Evolutionary conservation across 306 rosid species (phyloP).

Genomic region (Morella rubra): DNA sequence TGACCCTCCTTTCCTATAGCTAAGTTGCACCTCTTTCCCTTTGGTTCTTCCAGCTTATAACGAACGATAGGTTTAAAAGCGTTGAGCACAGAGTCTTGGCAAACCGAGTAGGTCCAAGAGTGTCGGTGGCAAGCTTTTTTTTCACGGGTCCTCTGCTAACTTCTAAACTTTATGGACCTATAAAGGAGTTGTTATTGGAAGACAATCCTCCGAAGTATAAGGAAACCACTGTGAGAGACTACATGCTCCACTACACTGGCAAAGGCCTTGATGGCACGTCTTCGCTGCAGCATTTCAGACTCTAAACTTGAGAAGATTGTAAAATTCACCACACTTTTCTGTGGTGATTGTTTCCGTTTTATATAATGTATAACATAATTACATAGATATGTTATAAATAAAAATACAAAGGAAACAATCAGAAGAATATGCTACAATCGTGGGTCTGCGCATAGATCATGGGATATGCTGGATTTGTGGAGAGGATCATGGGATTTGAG

Average conservation of each 20-base stretch:
- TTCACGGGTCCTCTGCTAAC: background rate
- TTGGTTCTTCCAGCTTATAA: slow-evolving; percentile 24
- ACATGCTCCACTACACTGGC: background rate
- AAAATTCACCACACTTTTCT: too few relatives aligned
- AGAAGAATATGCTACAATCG: too few relatives aligned
- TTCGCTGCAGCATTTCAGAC: slow-evolving; percentile 24
- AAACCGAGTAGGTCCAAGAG: slow-evolving; percentile 36
- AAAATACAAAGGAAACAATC: too few relatives aligned
- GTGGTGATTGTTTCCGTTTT: too few relatives aligned
- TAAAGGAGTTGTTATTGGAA: slow-evolving; percentile 41
- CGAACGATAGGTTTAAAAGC: slow-evolving; percentile 55
- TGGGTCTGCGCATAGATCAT: too few relatives aligned
- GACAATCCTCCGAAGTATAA: slow-evolving; percentile 34
- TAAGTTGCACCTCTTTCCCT: background rate
- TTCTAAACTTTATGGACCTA: slow-evolving; percentile 32
- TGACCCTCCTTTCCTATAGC: background rate
- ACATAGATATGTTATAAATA: too few relatives aligned
- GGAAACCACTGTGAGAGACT: slow-evolving; percentile 27
- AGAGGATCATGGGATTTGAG: too few relatives aligned
- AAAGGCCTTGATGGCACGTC: slow-evolving; percentile 24
- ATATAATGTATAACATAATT: too few relatives aligned
- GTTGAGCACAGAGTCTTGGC: slow-evolving; percentile 39
- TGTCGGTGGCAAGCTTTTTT: slow-evolving; percentile 42
- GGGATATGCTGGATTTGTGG: too few relatives aligned
- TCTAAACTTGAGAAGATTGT: slow-evolving; percentile 13